Conservation (phyloP, 2,329 filamentous ascomycete genomes). For the Ceratocystis eucalypticola region DNA sequence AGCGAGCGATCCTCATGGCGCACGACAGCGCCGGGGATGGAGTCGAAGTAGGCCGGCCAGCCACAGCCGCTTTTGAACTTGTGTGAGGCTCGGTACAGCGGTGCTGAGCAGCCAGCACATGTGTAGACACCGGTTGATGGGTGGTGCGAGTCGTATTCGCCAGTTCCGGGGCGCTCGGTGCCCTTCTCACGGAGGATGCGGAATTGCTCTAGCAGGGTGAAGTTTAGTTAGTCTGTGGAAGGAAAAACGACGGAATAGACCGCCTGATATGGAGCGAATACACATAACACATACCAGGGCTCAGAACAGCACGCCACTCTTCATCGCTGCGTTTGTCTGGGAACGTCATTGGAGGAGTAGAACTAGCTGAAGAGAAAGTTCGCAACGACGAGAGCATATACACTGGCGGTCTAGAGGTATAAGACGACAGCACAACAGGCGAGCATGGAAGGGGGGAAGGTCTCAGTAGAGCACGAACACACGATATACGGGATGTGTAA, state of each 20-base stretch:
- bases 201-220: slow-evolving; percentile 64
- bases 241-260: background rate
- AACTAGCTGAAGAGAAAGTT: slow-evolving; percentile 41
- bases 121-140: slow-evolving; percentile 65
- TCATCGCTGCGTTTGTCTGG: slow-evolving; percentile 68
- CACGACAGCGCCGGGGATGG: slow-evolving; percentile 76
- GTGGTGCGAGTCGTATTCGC: slow-evolving; percentile 78
- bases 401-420: background rate
- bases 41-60: slow-evolving; percentile 97
- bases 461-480: background rate
- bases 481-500: background rate
- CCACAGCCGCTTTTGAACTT: slow-evolving; percentile 96
- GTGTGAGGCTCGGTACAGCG: slow-evolving; percentile 82
- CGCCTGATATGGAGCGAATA: background rate
- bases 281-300: slow-evolving; percentile 33
- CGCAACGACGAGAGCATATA: slow-evolving; percentile 62
- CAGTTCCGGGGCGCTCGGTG: slow-evolving; percentile 68
- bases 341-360: slow-evolving; percentile 47
- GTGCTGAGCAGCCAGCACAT: slow-evolving; percentile 74
- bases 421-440: background rate
- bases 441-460: background rate
- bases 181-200: slow-evolving; percentile 83
- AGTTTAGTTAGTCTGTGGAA: slow-evolving; percentile 2
- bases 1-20: slow-evolving; percentile 62
- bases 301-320: slow-evolving; percentile 83